Evolutionary conservation across 129 eudicot genomes (phyloP), one percentile per base, ranked within the genome.

Genomic region (Flaveria brownii): DNA sequence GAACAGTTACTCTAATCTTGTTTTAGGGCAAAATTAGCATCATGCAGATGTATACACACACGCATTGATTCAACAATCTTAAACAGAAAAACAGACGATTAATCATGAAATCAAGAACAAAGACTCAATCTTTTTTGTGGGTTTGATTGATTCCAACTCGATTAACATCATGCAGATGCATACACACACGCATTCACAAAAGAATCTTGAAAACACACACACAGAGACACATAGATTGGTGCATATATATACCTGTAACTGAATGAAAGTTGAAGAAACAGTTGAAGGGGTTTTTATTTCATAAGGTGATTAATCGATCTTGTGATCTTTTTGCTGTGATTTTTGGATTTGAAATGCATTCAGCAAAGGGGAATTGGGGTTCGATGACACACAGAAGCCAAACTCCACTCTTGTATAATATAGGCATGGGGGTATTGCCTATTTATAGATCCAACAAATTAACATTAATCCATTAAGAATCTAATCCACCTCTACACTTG

Each of bases 381-480:
- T 72, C 77, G 6, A 51, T 50, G 68, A 72, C 62, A 50, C 57
- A 30, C 36, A 30, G 67, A 77, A 67, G 46, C 16, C 16, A 57
- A 54, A 56, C 42, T 17, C 11, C 12, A 59, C 1, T 67, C 16
- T 51, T 67, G 33, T 49, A 30, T 47, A 45, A 69, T 54, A 28
- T 80, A 30, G 65, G 79, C 76, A 57, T 74, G 12, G 71, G 71
- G 75, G 84, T 66, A 74, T 67, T 68, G 70, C 43, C 22, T 74
- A 80, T 74, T 74, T 80, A 80, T 80, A 80, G 80, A 80, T 68
- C 74, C 62, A 74, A 55, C 30, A 33, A 14, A 60, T 70, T 28
- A 17, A 8, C 64, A 52, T 43, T 2, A 52, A 72, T 54, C 74
- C 22, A 42, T 64, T 20, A 6, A 42, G 2, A 41, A 73, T 39